phyloP scores from a whole-genome alignment of 1,284 basidiomycete genomes.

The Apiotrichum brassicae region DNA sequence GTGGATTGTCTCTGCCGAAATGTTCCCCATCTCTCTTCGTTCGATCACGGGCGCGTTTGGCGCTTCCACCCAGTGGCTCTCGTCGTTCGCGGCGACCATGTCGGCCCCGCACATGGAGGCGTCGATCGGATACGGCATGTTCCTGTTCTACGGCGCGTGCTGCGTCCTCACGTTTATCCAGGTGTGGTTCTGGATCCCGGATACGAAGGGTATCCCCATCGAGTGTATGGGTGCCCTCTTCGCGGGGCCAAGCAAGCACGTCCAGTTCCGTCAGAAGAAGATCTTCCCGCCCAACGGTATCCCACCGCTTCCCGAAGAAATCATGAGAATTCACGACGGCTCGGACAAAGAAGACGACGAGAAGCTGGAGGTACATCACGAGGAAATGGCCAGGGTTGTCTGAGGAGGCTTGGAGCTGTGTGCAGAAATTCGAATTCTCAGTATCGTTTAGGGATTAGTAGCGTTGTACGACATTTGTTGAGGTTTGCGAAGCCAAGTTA shows the following conservation, averaged over 20 bases:
- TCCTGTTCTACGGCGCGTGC: constrained; percentile 34
- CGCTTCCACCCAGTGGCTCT: constrained; percentile 28
- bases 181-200: constrained; percentile 34
- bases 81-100: constrained; percentile 33
- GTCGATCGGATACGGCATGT: constrained; percentile 22
- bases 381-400: too few relatives aligned
- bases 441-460: too few relatives aligned
- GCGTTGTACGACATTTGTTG: too few relatives aligned
- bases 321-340: too few relatives aligned
- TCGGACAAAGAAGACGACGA: too few relatives aligned
- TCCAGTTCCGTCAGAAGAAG: constrained; percentile 27
- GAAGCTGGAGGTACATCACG: too few relatives aligned
- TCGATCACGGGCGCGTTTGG: constrained; percentile 27
- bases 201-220: constrained; percentile 34
- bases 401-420: too few relatives aligned
- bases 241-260: constrained; percentile 16
- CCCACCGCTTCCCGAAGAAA: constrained; percentile 8
- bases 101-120: constrained; percentile 25
- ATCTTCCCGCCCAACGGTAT: constrained; percentile 28
- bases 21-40: constrained; percentile 31
- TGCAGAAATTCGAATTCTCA: too few relatives aligned
- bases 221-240: constrained; percentile 28
- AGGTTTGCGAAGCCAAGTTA: too few relatives aligned
- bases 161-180: constrained; percentile 25
- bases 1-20: constrained; percentile 28